Base-by-base conservation (phyloP, 2,329 filamentous ascomycete genomes). In the Ophiostoma piceae region DNA sequence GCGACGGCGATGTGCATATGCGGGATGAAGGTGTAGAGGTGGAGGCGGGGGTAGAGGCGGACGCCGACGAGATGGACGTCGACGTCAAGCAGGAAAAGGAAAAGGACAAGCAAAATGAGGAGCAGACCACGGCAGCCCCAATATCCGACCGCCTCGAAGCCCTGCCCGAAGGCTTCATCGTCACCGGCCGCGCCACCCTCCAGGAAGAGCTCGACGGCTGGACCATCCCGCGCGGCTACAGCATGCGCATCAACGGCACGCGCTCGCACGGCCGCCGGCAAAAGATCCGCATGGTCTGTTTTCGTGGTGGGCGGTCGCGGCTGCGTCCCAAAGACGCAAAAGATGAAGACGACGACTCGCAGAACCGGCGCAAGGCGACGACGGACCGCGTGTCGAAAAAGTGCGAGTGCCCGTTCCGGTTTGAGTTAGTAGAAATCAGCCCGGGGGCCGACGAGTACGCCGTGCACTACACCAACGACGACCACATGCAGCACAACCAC, bases 211-310 rank as follows among this genome's bases (percentile, higher is more conserved):
- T 79, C 1, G 78, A 79, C 74, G 68, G 72, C 66, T 79, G 75
- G 75, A 79, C 78, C 29, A 75, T 79, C 26, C 77, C 77, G 11
- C 77, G 77, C 57, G 78, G 78, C 47, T 79, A 79, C 74, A 78
- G 77, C 73, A 78, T 79, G 78, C 78, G 78, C 72, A 79, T 79
- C 74, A 78, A 77, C 68, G 78, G 78, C 65, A 78, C 77, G 47
- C 78, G 78, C 16, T 77, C 77, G 41, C 76, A 77, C 67, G 78
- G 77, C 72, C 70, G 68, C 7, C 78, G 77, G 67, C 77, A 77
- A 71, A 79, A 79, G 72, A 78, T 79, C 68, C 77, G 78, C 54
- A 78, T 78, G 77, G 77, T 79, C 66, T 79, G 78, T 71, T 79
- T 78, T 73, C 77, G 78, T 32, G 78, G 77, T 68, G 78, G 78